Evolutionary conservation across 441 rosid species (phyloP), one percentile per base, ranked within the genome.

Genomic region (Pelargonium cotyledonis): DNA sequence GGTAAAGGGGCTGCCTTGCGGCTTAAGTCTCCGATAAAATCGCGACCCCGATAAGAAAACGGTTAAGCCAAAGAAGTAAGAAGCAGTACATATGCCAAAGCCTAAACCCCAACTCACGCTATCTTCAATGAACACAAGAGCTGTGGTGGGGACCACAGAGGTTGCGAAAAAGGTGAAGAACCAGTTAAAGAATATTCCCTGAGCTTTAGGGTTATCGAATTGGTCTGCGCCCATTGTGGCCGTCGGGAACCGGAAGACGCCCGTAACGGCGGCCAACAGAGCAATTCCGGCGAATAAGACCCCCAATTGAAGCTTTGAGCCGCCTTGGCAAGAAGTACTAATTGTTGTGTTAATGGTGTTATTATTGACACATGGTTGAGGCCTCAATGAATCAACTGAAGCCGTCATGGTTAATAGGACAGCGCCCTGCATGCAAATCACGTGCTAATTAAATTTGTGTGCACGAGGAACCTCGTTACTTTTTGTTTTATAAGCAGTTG

Each of bases 101-200:
- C 80, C 83, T 5, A 71, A 8, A 6, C 72, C 70, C 83, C 83
- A 80, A 38, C 83, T 69, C 26, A 80, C 75, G 2, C n/a, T 77
- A 26, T 73, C 80, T 66, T 80, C 53, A 1, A 73, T 38, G 18
- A 77, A 77, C 51, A 72, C 74, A 3, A 76, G 61, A 26, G 62
- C 72, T 1, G 72, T 46, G 66, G 43, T 6, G 67, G 72, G 38
- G 2, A 74, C 6, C 15, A 65, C 73, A 7, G 6, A n/a, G 16
- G 57, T 46, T 0, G 38, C 9, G 26, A 66, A 69, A 6, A 26
- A 14, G 46, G 51, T 67, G 69, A 65, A 76, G 73, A 23, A 76
- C 76, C 73, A 76, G 67, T 61, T 69, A 73, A 76, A 72, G 73
- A 65, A 72, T 3, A 49, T 23, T 8, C 21, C 19, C 31, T 72